Conservation (phyloP, 2,329 filamentous ascomycete genomes). For the Pestalotiopsis sp. region DNA sequence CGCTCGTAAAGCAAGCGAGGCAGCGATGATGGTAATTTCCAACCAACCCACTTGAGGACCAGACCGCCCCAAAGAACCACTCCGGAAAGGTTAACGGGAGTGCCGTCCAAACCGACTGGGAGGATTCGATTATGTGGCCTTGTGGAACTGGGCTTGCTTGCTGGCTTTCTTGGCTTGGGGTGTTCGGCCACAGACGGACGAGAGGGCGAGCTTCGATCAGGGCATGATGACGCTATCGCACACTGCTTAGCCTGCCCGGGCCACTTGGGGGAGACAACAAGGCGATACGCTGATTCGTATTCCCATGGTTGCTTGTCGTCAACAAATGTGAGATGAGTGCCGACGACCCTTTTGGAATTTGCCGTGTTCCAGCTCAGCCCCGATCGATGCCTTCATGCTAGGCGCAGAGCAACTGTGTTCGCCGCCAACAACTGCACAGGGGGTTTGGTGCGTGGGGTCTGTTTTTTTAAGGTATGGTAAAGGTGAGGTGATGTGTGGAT, state of each 20-base stretch:
- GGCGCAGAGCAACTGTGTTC: not conserved
- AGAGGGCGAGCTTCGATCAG: not conserved
- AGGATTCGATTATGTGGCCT: conserved; percentile 10
- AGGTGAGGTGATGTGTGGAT: not conserved
- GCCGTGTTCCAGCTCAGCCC: not conserved
- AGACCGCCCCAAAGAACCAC: not conserved
- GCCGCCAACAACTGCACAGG: not conserved
- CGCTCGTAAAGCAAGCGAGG: not conserved
- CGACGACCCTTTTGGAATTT: not conserved
- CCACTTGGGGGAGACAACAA: not conserved
- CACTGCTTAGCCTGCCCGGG: not conserved
- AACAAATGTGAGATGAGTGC: not conserved
- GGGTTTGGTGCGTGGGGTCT: not conserved
- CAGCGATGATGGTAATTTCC: not conserved
- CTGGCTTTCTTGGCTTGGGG: not conserved
- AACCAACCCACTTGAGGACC: conserved; percentile 6
- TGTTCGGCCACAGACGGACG: not conserved
- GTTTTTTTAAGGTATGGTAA: not conserved
- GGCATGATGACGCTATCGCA: not conserved
- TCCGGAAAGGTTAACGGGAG: not conserved
- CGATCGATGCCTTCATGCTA: not conserved
- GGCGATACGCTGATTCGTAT: not conserved
- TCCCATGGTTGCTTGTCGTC: not conserved
- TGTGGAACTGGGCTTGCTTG: conserved; percentile 8
- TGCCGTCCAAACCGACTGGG: conserved; percentile 5